Evolutionary conservation across 257 asterid species (phyloP).

Genomic region (Salvia miltiorrhiza): DNA sequence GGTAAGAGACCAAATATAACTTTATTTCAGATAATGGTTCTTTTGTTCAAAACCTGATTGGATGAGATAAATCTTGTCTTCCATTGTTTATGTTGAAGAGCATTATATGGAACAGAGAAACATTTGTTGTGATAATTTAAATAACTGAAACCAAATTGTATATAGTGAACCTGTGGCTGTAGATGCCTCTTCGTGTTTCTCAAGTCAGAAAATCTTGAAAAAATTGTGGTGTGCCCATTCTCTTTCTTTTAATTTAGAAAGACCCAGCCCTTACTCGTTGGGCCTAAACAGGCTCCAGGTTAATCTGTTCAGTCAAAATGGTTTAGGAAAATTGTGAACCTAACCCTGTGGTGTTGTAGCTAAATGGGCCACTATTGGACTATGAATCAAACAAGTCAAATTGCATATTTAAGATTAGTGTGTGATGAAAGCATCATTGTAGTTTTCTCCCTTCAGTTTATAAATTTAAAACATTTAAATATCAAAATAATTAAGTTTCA

Average conservation of each 20-base stretch:
- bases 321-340: background rate
- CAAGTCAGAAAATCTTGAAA: slow-evolving; percentile 1
- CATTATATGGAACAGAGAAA: background rate
- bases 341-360: background rate
- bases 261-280: background rate
- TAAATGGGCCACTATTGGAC: background rate
- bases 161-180: too few relatives aligned
- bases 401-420: background rate
- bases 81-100: slow-evolving; percentile 2
- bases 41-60: background rate
- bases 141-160: background rate
- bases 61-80: slow-evolving; percentile 3
- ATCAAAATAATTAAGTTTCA: too few relatives aligned
- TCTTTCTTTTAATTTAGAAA: background rate
- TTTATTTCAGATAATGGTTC: background rate
- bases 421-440: background rate
- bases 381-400: background rate
- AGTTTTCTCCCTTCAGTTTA: background rate
- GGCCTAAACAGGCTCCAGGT: background rate
- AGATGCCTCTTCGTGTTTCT: too few relatives aligned
- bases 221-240: background rate
- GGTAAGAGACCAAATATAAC: slow-evolving; percentile 39
- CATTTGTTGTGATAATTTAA: background rate
- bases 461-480: too few relatives aligned
- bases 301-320: background rate